Conservation (phyloP, 805 yeast genomes). For the Yarrowia alimentaria region DNA sequence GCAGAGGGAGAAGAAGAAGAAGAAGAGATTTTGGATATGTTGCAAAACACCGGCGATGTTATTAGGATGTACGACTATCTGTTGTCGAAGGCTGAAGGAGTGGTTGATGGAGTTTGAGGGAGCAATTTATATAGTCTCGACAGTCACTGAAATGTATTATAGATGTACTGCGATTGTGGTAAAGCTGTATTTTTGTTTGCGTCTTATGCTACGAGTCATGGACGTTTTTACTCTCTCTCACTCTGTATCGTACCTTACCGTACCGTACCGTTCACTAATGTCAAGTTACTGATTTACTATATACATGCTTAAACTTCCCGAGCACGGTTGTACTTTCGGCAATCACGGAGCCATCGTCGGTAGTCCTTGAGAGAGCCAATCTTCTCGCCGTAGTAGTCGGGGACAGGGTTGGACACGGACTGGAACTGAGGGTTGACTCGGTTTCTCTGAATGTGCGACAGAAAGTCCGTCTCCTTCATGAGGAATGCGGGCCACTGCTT, state of each 20-base stretch:
- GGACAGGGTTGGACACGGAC: conserved; percentile 85
- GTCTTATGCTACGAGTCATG: too few species aligned
- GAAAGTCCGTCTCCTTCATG: conserved; percentile 67
- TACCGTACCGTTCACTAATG: background rate
- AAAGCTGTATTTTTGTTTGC: too few species aligned
- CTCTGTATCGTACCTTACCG: too few species aligned
- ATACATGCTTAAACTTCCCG: conserved; percentile 27
- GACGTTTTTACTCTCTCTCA: too few species aligned
- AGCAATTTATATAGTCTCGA: too few species aligned
- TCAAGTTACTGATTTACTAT: conserved; percentile 2
- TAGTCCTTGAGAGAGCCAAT: conserved; percentile 82
- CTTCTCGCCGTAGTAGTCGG: conserved; percentile 98
- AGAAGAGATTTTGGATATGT: too few species aligned
- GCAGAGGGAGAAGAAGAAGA: conserved; percentile 9
- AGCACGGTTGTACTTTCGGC: conserved; percentile 75
- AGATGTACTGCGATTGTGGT: too few species aligned
- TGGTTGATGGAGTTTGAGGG: too few species aligned
- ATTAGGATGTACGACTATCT: too few species aligned
- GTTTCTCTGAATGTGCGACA: conserved; percentile 68
- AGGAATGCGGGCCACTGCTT: conserved; percentile 35
- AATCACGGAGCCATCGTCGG: conserved; percentile 94
- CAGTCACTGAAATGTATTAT: too few species aligned
- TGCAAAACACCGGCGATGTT: too few species aligned
- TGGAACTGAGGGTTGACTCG: conserved; percentile 92
- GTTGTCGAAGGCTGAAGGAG: too few species aligned